Base-by-base conservation (phyloP, 2,329 filamentous ascomycete genomes). In the Magnaporthiopsis rhizophila region DNA sequence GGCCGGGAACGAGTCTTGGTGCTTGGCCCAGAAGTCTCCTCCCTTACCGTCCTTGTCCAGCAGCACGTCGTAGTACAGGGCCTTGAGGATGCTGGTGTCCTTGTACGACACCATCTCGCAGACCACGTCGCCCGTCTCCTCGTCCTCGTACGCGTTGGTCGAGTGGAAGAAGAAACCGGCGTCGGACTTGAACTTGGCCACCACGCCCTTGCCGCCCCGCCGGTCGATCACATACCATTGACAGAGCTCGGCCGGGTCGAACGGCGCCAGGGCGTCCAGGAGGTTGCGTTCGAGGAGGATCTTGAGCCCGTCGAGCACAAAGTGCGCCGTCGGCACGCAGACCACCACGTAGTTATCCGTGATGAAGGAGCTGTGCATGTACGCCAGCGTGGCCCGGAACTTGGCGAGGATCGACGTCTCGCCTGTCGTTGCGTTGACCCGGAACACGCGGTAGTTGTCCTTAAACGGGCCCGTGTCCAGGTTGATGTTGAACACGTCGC, bases 301-400 rank as follows among this genome's bases (percentile, higher is more conserved):
- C 21, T 80, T 82, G 1, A 87, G 65, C 0, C 90, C 91, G 13
- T 75, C 77, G 68, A 76, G 79, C 2, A 77, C 80, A 58, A 86
- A 80, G 67, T 88, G 86, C 0, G 88, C 81, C 21, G 85, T 86
- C 69, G 89, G 92, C 1, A 95, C 76, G 71, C 89, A 92, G 5
- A 96, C 77, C 0, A 95, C 77, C 1, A 93, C 85, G 70, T 88
- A 89, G 69, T 87, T 85, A 18, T 84, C 77, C 0, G 90, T 89
- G 34, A 96, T 75, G 70, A 92, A 91, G 69, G 94, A 82, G 12
- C 90, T 94, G 76, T 96, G 92, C n/a, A 96, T 85, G 70, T 95
- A 96, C 2, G 76, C 76, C 45, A 70, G 66, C n/a, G 65, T 67
- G 2, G 38, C 26, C 24, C 8, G 9, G 61, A 62, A 62, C 26